phyloP scores from a whole-genome alignment of 805 yeast species.

The Metschnikowia borealis region DNA sequence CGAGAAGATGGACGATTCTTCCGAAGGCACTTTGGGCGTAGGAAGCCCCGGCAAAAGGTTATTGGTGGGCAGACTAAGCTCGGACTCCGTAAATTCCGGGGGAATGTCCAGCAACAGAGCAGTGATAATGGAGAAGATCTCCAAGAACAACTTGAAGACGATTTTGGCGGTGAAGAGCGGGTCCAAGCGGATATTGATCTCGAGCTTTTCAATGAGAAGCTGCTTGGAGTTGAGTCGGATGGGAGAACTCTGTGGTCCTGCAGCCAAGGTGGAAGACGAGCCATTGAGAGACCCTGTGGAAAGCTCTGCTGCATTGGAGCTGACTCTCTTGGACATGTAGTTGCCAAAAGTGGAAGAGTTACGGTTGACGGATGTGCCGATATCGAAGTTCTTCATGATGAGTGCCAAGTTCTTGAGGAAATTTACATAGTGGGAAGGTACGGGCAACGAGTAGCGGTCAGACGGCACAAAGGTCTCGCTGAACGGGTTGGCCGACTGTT shows the following conservation, averaged over 20 bases:
- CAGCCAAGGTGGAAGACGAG: conserved; percentile 3
- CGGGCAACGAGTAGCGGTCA: neutral
- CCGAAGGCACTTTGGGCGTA: conserved; percentile 16
- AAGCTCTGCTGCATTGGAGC: neutral
- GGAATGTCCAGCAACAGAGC: conserved; percentile 18
- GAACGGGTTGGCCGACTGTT: conserved; percentile 14
- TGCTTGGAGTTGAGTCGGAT: conserved; percentile 38
- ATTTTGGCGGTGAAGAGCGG: conserved; percentile 36
- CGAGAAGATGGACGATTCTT: conserved; percentile 35
- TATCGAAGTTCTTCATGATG: conserved; percentile 38
- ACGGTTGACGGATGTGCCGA: conserved; percentile 21
- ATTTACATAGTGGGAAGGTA: conserved; percentile 25
- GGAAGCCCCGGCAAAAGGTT: neutral
- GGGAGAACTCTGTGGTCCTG: conserved; percentile 27
- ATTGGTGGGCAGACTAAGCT: conserved; percentile 1
- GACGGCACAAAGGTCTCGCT: conserved; percentile 7
- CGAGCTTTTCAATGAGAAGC: conserved; percentile 40
- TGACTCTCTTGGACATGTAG: neutral
- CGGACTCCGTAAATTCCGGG: conserved; percentile 1
- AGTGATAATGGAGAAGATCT: conserved; percentile 25
- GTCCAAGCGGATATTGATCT: conserved; percentile 40
- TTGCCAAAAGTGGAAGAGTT: neutral
- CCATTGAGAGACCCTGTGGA: conserved; percentile 5
- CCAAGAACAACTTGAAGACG: conserved; percentile 27
- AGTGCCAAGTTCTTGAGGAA: conserved; percentile 31